phyloP scores from a whole-genome alignment of 108 stramenopile species.

The Schizochytrium sp. region DNA sequence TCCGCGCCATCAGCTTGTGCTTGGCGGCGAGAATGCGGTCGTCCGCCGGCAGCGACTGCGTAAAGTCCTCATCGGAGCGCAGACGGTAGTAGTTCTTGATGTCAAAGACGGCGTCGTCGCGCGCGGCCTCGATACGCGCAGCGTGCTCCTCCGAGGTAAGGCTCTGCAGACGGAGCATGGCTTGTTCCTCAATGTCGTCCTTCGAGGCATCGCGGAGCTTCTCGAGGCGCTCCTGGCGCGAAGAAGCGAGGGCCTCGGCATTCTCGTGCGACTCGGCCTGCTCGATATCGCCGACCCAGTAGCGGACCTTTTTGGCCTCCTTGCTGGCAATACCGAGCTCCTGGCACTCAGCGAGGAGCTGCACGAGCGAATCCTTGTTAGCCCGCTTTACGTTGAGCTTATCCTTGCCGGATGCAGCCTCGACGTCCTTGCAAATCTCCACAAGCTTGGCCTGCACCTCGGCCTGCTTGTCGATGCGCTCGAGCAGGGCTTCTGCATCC shows the following conservation, averaged over 20 bases:
- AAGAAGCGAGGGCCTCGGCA: background rate
- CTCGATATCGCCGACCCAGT: conserved; percentile 28
- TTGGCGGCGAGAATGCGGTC: conserved; percentile 26
- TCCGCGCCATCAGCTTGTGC: conserved; percentile 41
- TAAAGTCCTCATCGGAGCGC: conserved; percentile 45
- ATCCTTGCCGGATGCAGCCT: background rate
- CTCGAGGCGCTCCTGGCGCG: background rate
- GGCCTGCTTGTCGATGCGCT: background rate
- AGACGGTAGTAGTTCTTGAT: conserved; percentile 42
- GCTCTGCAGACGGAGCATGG: background rate
- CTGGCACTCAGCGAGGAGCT: conserved; percentile 40
- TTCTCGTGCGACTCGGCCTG: background rate
- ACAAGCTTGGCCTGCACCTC: conserved; percentile 7
- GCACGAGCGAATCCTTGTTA: background rate
- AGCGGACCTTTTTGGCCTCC: conserved; percentile 29
- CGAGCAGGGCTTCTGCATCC: background rate
- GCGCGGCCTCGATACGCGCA: conserved; percentile 12
- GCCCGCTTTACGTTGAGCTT: conserved; percentile 42
- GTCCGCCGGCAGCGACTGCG: background rate
- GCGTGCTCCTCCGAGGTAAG: background rate
- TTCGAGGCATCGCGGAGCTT: conserved; percentile 26
- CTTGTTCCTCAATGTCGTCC: conserved; percentile 25
- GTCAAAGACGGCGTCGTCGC: conserved; percentile 30
- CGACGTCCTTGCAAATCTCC: background rate
- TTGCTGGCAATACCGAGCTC: conserved; percentile 39